These are phyloP conservation scores for Solanum habrochaites DNA, from an alignment of 257 asterid species.

Conservation along the genomic window DNA sequence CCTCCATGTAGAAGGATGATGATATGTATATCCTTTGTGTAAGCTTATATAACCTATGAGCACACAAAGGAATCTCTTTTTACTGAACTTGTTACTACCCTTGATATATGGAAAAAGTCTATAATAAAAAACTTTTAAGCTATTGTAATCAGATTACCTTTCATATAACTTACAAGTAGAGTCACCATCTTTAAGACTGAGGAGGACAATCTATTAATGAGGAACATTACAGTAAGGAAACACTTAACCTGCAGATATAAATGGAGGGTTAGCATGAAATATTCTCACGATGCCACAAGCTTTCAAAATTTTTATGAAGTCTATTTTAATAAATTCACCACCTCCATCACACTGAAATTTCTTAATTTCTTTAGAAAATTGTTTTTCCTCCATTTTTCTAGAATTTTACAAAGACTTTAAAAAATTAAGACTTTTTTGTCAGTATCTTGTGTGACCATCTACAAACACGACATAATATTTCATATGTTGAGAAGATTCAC, in stretches of 20 bases:
- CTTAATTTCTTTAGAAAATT: neutral
- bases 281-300: neutral
- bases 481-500: too few relatives aligned
- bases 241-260: neutral
- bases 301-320: neutral
- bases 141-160: too few relatives aligned
- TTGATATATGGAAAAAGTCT: neutral
- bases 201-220: neutral
- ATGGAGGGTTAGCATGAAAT: neutral
- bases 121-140: neutral
- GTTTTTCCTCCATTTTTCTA: neutral
- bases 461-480: neutral
- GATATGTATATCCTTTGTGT: too few relatives aligned
- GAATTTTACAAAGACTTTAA: neutral
- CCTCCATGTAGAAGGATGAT: neutral
- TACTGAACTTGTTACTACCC: neutral
- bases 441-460: neutral
- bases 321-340: neutral
- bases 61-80: neutral
- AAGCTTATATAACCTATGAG: neutral
- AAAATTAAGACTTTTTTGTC: too few relatives aligned
- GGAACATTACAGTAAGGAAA: neutral
- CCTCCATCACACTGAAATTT: neutral
- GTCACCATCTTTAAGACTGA: neutral
- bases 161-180: neutral